Conservation (phyloP, 441 rosid genomes). For the Theobroma grandiflorum region DNA sequence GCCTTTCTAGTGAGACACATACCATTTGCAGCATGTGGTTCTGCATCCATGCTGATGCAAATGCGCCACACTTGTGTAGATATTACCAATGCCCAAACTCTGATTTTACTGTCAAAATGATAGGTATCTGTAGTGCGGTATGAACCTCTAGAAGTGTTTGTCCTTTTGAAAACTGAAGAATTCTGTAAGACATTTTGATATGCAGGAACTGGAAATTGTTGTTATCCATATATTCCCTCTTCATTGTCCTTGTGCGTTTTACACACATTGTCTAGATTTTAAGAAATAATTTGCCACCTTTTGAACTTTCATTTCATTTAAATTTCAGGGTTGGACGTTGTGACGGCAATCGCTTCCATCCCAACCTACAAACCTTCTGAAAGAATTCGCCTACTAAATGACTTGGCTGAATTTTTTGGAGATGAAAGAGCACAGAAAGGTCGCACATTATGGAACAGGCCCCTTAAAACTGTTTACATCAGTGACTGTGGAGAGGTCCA, state of each 20-base stretch:
- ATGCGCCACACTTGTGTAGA: background rate
- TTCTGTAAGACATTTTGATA: background rate
- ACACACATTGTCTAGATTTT: background rate
- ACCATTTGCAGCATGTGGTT: background rate
- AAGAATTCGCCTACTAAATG: slow-evolving; percentile 70
- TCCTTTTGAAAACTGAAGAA: background rate
- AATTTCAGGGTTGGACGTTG: slow-evolving; percentile 77
- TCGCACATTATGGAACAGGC: slow-evolving; percentile 73
- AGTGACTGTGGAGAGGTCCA: slow-evolving; percentile 82
- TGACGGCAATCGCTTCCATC: slow-evolving; percentile 71
- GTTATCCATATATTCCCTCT: background rate
- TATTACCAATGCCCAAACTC: background rate
- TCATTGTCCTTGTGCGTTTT: background rate
- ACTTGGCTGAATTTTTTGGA: slow-evolving; percentile 76
- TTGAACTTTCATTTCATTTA: background rate
- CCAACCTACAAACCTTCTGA: slow-evolving; percentile 81
- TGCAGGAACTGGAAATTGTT: background rate
- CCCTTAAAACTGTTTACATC: slow-evolving; percentile 75
- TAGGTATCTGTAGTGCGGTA: background rate
- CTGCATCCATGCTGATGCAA: background rate
- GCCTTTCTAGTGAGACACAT: background rate
- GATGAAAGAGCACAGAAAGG: slow-evolving; percentile 88
- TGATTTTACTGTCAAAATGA: background rate
- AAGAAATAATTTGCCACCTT: background rate
- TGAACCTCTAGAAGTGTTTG: background rate